Evolutionary conservation across 2,329 filamentous ascomycete genomes (phyloP), one percentile per base, ranked within the genome.

Genomic region (Beauveria scarabaeidicola): DNA sequence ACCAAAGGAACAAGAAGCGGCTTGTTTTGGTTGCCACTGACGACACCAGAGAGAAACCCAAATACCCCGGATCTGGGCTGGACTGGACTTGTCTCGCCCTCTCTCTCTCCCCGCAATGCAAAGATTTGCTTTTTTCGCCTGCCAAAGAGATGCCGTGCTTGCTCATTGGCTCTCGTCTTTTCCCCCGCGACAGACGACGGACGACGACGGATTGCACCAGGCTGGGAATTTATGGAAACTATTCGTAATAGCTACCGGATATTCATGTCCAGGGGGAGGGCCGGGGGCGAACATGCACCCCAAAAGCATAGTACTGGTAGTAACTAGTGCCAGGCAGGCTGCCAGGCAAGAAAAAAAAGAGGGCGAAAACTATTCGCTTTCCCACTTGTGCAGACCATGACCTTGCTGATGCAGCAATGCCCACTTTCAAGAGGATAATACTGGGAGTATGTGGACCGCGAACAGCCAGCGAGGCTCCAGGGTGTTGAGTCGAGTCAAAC

Each of bases 171-270:
- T 32, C 25, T 32, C 36, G 15, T 13, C 0, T 9, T 9, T 1
- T 1, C 13, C 32, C 15, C 38, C 40, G 40, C n/a, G 52, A 44
- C 29, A 11, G 29, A 32, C 27, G 3, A 10, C 19, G 6, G 5
- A 19, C 17, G 23, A 43, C 27, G 27, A 32, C 29, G 29, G 32
- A 36, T 44, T 19, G 11, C 27, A 25, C 19, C 32, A 13, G 19
- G 25, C n/a, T 23, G 13, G 1, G 17, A 50, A 21, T 56, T 58
- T 36, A 52, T 58, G 55, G 55, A 58, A 58, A 58, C 55, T 58
- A 36, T 58, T 58, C 47, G 55, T 58, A 58, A 58, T n/a, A n/a
- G n/a, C n/a, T n/a, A n/a, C n/a, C 55, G 25, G 6, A 36, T 50
- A 23, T n/a, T 29, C 8, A 41, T 41, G 46, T 40, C 21, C 32